Evolutionary conservation across 164 flowering plant species (phyloP), one percentile per base, ranked within the genome.

Genomic region (Nelumbo lutea): DNA sequence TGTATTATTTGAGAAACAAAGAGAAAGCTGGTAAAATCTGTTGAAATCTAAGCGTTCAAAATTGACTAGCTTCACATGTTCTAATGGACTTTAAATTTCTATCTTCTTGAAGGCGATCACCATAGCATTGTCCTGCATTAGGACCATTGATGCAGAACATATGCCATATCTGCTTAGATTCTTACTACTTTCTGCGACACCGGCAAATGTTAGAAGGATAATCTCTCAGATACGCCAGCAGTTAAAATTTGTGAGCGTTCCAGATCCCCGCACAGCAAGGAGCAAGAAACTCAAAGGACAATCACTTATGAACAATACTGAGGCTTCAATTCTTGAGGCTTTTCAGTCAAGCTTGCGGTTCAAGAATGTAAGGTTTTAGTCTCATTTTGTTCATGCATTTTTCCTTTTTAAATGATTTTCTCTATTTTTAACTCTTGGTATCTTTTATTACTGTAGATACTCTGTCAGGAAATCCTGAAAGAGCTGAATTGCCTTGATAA

Each of bases 151-250:
- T 67, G 81, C 71, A 0, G 90, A 87, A 61, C 81, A 87, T 69
- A 75, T 92, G 89, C 91, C 94, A 1, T 83, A 82, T 76, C 79
- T 92, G 27, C 80, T 92, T n/a, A 81, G 91, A 69, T 90, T 88
- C 70, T 74, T 90, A 65, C 67, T 92, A 67, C 87, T 92, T 64
- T 83, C 90, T 7, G 94, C 94, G 4, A 85, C 85, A 13, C 74
- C 85, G 3, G 59, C 46, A 50, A 92, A 92, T 83, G 84, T 73
- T 44, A 73, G 86, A 50, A 76, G 89, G 78, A 87, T 90, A 67
- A 84, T 90, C 46, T 77, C 87, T 3, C 84, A 82, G 73, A 87
- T 92, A 50, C 88, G 96, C 1, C 76, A 86, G 68, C 85, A 92
- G 66, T 66, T 88, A 60, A 90, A 81, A 66, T 86, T 87, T 75